phyloP scores from a whole-genome alignment of 176 grass and related monocot species.

The Carex parvula region DNA sequence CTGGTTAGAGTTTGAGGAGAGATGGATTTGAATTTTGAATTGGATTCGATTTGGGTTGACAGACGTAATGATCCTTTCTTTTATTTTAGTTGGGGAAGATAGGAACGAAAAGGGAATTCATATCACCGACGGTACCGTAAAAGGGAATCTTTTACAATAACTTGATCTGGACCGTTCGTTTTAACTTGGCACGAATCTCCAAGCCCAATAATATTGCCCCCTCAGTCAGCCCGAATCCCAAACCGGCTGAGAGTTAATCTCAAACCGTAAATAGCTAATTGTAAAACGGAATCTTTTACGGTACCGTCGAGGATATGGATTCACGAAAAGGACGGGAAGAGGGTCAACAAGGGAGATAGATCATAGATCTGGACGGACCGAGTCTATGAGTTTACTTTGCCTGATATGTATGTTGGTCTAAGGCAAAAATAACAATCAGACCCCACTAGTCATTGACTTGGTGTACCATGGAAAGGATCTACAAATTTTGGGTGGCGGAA shows the following conservation, averaged over 20 bases:
- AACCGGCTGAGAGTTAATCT: too few species aligned
- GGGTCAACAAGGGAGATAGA: neutral
- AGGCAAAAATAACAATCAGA: neutral
- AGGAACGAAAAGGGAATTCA: too few species aligned
- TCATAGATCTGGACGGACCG: neutral
- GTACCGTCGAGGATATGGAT: too few species aligned
- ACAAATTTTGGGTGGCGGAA: neutral
- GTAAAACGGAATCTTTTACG: too few species aligned
- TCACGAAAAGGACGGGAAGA: too few species aligned
- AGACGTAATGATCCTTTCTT: neutral
- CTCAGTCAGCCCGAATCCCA: too few species aligned
- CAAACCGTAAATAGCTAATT: too few species aligned
- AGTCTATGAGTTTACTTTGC: neutral
- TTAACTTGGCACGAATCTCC: too few species aligned
- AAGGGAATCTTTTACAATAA: too few species aligned
- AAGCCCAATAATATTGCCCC: too few species aligned
- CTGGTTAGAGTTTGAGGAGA: neutral
- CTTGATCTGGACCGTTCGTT: too few species aligned
- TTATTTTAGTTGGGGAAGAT: neutral
- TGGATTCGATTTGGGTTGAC: neutral
- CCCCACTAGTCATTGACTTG: neutral
- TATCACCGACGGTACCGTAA: too few species aligned
- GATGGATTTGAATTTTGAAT: neutral
- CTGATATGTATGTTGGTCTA: neutral
- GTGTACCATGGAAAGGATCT: neutral